Base-by-base conservation (phyloP, 1,284 basidiomycete species). In the Cutaneotrichosporon arboriforme region DNA sequence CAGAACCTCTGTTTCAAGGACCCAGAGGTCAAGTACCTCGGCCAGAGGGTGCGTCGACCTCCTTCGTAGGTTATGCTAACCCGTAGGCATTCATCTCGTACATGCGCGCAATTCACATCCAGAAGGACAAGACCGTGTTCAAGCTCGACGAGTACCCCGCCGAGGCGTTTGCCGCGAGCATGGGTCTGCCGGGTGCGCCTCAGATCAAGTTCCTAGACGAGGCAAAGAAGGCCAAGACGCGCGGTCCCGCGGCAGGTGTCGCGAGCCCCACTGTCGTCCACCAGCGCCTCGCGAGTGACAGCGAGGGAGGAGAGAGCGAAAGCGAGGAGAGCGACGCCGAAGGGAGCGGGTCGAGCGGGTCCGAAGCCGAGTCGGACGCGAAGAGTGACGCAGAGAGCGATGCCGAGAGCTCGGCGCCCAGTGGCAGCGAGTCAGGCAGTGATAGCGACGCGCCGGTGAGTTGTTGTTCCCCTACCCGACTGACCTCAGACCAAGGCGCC, bases 1-100 rank as follows among this genome's bases (percentile, higher is more conserved):
- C 96, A 98, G 74, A 89, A 84, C 49, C 83, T 97, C 49, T 87
- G 89, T 2, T 98, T 98, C 79, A 86, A 92, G 75, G 92, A 96
- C 58, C 88, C 92, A 0, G 91, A 98, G 72, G 87, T 98, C 74
- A 99, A 98, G 74, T 96, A 97, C 70, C 83, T 98, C 8, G 96
- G 87, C 8, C 94, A 98, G 72, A 78, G 89, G 53, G 90, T 91
- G 67, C 58, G 84, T 80, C 21, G 15, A 5, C 26, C 26, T 33
- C 33, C 20, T 39, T 22, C 17, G 14, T 14, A 20, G 14, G 4
- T 14, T 2, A 2, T 12, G 36, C 43, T 48, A 17, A 39, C 36
- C 4, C n/a, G 7, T 69, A 97, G 88, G 90, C 94, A 0, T 97
- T 98, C 69, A 88, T 97, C 17, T 96, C 92, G 4, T 98, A 99